Conservation (phyloP, 176 grass and related monocot species). For the Avena atlantica region DNA sequence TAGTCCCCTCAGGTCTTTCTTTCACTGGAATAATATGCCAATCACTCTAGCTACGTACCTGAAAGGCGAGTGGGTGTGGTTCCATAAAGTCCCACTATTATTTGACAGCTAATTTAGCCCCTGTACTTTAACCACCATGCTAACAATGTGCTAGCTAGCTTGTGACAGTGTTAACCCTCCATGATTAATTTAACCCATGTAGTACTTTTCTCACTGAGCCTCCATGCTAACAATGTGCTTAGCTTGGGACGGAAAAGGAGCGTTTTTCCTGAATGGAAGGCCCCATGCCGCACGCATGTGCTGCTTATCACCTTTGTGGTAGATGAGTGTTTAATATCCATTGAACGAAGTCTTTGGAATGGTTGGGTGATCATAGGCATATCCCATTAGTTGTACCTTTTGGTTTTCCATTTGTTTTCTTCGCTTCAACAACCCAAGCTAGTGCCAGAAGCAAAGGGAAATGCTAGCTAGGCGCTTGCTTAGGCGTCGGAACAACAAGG, state of each 20-base stretch:
- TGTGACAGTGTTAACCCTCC: no score
- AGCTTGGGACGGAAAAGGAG: no score
- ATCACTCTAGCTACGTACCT: neutral
- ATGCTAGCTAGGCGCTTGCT: no score
- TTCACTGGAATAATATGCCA: neutral
- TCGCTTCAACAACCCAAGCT: no score
- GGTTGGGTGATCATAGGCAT: neutral
- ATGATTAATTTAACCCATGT: no score
- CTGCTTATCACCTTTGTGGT: neutral
- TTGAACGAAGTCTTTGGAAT: neutral
- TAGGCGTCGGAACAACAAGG: no score
- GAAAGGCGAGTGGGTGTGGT: neutral
- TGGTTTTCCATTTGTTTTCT: neutral
- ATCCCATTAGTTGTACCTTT: neutral
- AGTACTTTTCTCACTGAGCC: neutral
- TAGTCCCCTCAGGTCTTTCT: slow-evolving; percentile 37
- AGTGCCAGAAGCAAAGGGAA: no score
- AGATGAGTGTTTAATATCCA: neutral
- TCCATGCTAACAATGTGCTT: neutral
- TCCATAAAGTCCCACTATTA: neutral
- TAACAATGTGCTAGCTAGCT: no score
- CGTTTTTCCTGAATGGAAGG: no score
- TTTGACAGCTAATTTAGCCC: neutral
- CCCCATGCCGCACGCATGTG: neutral
- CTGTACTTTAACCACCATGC: no score